Evolutionary conservation across 257 asterid species (phyloP).

Genomic region (Echites panduratus): DNA sequence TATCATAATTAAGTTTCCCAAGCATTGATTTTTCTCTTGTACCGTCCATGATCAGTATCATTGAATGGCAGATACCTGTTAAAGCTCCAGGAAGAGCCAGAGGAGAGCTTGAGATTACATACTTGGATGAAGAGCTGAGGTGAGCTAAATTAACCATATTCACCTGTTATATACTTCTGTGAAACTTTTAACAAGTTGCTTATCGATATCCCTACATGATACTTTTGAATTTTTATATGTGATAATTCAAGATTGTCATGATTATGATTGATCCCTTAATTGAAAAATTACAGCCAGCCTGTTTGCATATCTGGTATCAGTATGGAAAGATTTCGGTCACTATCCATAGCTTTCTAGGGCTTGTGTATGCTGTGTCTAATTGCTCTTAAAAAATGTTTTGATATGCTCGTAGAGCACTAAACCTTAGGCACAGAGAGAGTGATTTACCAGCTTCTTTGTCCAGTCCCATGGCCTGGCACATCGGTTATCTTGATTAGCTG

Average conservation of each 20-base stretch:
- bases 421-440: too few relatives aligned
- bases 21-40: neutral
- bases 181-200: neutral
- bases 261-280: neutral
- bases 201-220: neutral
- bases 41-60: neutral
- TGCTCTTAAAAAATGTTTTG: too few relatives aligned
- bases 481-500: neutral
- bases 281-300: neutral
- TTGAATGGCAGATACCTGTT: conserved; percentile 44
- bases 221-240: neutral
- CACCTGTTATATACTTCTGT: neutral
- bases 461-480: neutral
- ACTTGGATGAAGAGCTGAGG: conserved; percentile 82
- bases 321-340: too few relatives aligned
- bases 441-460: neutral
- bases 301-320: too few relatives aligned
- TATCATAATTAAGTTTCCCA: neutral
- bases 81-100: conserved; percentile 74
- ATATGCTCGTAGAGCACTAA: too few relatives aligned
- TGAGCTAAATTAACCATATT: conserved; percentile 7
- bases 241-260: neutral
- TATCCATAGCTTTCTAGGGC: too few relatives aligned
- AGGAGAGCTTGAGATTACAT: conserved; percentile 73
- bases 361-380: too few relatives aligned